phyloP scores from a whole-genome alignment of 805 yeast genomes.

The Saccharomyces kudriavzevii region DNA sequence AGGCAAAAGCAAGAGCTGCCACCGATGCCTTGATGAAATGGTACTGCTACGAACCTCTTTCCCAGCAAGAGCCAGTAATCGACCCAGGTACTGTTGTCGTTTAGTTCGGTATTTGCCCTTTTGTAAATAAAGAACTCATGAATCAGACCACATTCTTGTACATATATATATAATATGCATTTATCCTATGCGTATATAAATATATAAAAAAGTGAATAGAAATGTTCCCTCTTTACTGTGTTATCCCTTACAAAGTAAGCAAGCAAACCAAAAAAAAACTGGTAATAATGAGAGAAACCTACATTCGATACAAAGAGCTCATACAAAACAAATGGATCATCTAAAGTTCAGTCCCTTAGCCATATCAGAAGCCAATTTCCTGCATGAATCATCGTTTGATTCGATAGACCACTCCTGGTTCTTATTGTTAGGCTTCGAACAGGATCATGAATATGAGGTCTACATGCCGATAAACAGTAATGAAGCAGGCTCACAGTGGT shows the following conservation, averaged over 20 bases:
- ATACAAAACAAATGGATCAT: neutral
- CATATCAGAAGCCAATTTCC: constrained; percentile 9
- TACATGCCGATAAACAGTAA: neutral
- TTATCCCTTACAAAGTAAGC: neutral
- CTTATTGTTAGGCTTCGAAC: neutral
- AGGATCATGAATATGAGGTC: neutral
- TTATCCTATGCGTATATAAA: neutral
- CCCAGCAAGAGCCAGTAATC: constrained; percentile 41
- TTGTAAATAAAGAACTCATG: neutral
- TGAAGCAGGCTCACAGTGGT: neutral
- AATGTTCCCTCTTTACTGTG: neutral
- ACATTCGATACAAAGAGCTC: neutral
- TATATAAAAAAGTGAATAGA: neutral
- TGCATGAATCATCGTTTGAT: constrained; percentile 3
- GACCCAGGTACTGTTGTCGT: constrained; percentile 41
- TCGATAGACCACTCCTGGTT: neutral
- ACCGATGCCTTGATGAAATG: constrained; percentile 85
- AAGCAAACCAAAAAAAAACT: neutral
- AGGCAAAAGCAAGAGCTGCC: constrained; percentile 87
- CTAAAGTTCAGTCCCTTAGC: constrained; percentile 6
- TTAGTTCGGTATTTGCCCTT: constrained; percentile 10
- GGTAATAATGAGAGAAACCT: neutral
- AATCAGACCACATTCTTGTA: constrained; percentile 3
- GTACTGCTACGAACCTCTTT: constrained; percentile 79
- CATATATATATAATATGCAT: constrained; percentile 5